A percentile compares a stretch with the other conserved stretches of the same genome.
Conservation (phyloP, 768 basidiomycete genomes). For the Crucibulum laeve region DNA sequence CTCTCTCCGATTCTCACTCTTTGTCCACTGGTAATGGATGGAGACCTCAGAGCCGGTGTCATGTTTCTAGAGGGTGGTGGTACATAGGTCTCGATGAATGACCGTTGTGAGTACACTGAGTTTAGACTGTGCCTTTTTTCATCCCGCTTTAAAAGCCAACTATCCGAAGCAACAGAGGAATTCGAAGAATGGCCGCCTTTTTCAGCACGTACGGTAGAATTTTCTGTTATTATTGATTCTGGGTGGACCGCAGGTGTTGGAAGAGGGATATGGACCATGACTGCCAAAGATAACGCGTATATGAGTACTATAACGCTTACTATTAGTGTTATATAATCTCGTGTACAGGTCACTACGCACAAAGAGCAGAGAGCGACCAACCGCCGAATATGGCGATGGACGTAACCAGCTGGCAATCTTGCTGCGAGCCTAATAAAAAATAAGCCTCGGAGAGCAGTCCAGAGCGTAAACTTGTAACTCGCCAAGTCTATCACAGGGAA, state of each 20-base stretch:
- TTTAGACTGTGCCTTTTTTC: constrained; percentile 13
- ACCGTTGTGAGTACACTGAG: constrained; percentile 16
- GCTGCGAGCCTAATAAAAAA: constrained; percentile 15
- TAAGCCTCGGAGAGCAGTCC: neutral
- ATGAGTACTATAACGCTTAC: constrained; percentile 15
- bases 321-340: too few species aligned
- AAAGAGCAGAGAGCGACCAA: constrained; percentile 25
- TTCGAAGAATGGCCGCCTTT: neutral
- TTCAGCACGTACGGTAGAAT: neutral
- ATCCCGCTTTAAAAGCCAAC: neutral
- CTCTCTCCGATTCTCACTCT: constrained; percentile 3
- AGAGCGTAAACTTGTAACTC: constrained; percentile 1
- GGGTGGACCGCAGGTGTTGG: constrained; percentile 18
- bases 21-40: constrained; percentile 5
- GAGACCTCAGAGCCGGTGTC: neutral
- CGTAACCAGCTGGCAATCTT: constrained; percentile 24
- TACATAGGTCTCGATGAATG: constrained; percentile 7
- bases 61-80: neutral
- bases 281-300: constrained; percentile 22
- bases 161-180: neutral
- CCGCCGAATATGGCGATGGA: constrained; percentile 22
- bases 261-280: constrained; percentile 23
- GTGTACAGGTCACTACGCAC: too few species aligned
- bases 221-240: constrained; percentile 15
- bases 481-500: constrained; percentile 33